Evolutionary conservation across 2,329 filamentous ascomycete species (phyloP), one percentile per base, ranked within the genome.

Genomic region (Aspergillus sp.): DNA sequence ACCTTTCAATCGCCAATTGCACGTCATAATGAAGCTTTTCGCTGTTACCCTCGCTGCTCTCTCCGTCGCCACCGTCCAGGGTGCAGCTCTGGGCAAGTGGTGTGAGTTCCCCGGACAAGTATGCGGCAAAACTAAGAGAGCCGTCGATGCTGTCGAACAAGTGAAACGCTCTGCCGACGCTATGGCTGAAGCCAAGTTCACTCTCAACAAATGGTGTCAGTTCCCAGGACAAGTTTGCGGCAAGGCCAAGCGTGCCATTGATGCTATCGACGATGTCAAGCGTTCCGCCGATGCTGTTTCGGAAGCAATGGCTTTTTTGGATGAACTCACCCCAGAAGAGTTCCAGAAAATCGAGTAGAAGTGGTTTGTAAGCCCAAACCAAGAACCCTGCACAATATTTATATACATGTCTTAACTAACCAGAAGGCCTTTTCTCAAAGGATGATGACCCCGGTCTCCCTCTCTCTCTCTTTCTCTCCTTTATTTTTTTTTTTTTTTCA

Each of bases 161-260:
- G 66, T 71, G 47, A 71, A 71, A 60, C 70, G 69, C 61, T 66
- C 70, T 39, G 67, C 68, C 46, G 69, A 72, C 41, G 69, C 70
- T 35, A 62, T 73, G 33, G 68, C 70, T 37, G 35, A 37, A 21
- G 68, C 71, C 23, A 14, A 24, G n/a, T n/a, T 33, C 45, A 17
- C 33, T 8, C 53, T 70, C 44, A 59, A 65, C 52, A 69, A 68
- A 56, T 73, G 72, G 72, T 76, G 73, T 55, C 61, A 59, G 33
- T 64, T 67, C 47, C 67, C 70, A 17, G 74, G 70, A 21, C 66
- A 74, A 55, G 66, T 67, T 33, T 76, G 75, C 60, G 87, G 87
- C 65, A 89, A 85, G 27, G 83, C 87, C 65, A 80, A 80, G 63
- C 86, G 89, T 66, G 86, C 87, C 35, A 86, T 86, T 47, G 81